Conservation (phyloP, 2,329 filamentous ascomycete species). For the Diaporthe nobilis region DNA sequence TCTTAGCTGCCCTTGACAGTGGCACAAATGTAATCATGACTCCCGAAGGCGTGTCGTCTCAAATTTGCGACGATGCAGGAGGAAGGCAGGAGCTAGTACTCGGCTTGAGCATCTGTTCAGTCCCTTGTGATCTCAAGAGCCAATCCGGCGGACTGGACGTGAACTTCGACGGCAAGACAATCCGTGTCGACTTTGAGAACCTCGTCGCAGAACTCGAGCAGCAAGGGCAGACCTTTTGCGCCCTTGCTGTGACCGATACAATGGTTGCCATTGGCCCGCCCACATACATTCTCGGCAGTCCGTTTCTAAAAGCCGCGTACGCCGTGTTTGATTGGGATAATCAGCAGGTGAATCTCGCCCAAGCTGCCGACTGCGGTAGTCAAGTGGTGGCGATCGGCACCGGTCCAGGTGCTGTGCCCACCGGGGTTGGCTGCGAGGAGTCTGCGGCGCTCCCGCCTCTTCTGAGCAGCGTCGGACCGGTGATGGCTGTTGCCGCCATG, state of each 20-base stretch:
- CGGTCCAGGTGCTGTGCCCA: slow-evolving; percentile 18
- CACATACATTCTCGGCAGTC: slow-evolving; percentile 6
- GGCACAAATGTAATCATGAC: slow-evolving; percentile 67
- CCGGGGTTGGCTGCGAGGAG: slow-evolving; percentile 21
- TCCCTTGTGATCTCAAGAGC: slow-evolving; percentile 35
- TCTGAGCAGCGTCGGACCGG: not conserved
- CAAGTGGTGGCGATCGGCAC: slow-evolving; percentile 24
- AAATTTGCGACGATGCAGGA: slow-evolving; percentile 39
- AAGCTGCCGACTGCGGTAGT: slow-evolving; percentile 32
- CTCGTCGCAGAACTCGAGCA: slow-evolving; percentile 17
- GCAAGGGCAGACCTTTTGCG: not conserved
- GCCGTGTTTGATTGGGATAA: slow-evolving; percentile 39
- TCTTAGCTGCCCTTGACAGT: slow-evolving; percentile 66
- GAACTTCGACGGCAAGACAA: slow-evolving; percentile 38
- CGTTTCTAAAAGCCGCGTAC: slow-evolving; percentile 32
- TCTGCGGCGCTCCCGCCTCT: not conserved
- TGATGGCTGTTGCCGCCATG: not conserved
- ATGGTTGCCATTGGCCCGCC: slow-evolving; percentile 1
- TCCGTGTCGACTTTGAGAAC: slow-evolving; percentile 39
- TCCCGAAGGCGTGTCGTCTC: slow-evolving; percentile 58
- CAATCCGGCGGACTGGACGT: slow-evolving; percentile 40
- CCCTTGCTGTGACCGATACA: slow-evolving; percentile 5
- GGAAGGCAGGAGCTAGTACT: not conserved
- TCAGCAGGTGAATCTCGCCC: slow-evolving; percentile 32
- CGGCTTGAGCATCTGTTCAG: slow-evolving; percentile 11